Base-by-base conservation (phyloP, 2,329 filamentous ascomycete species). In the Thyridium curvatum region DNA sequence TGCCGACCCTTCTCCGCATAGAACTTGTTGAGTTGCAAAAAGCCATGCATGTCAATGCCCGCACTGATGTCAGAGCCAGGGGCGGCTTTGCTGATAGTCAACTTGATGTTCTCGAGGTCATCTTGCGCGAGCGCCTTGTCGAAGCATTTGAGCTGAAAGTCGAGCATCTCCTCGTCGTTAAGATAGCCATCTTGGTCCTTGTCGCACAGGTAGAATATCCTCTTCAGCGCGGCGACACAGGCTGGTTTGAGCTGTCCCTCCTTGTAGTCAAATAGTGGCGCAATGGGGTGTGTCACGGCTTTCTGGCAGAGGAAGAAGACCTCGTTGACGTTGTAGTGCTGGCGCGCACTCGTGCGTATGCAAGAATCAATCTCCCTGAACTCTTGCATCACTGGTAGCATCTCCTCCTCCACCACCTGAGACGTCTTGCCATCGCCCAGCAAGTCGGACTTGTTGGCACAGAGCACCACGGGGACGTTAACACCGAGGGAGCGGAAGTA, bases 311-410 rank as follows among this genome's bases (percentile, higher is more conserved):
- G 79, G 55, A 95, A 97, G 66, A 98, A 97, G 43, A 91, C 88
- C 61, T 91, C 90, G 59, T 95, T 94, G 58, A 96, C 86, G 61
- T 96, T 96, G 52, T 84, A 82, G 56, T 95, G 88, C 53, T 95
- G 87, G 51, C 87, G 80, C 15, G 91, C 89, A 61, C 90, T 97
- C 8, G 90, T 89, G 40, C 93, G 79, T 56, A 98, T 97, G 63
- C 93, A 98, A 1, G 90, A 95, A 59, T 98, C 93, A 47, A 98
- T 96, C 62, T 97, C 93, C 57, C 95, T 91, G 65, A 97, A 98
- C 65, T 98, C 93, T 44, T 86, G 84, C 93, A 98, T 96, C 48
- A 98, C 83, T 1, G 93, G 93, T 26, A 97, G 72, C 88, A 98
- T 96, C 66, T 98, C 93, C 60, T 97, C 93, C 53, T 95, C 86